phyloP scores from a whole-genome alignment of 108 stramenopile genomes.

The Schizochytrium sp. region DNA sequence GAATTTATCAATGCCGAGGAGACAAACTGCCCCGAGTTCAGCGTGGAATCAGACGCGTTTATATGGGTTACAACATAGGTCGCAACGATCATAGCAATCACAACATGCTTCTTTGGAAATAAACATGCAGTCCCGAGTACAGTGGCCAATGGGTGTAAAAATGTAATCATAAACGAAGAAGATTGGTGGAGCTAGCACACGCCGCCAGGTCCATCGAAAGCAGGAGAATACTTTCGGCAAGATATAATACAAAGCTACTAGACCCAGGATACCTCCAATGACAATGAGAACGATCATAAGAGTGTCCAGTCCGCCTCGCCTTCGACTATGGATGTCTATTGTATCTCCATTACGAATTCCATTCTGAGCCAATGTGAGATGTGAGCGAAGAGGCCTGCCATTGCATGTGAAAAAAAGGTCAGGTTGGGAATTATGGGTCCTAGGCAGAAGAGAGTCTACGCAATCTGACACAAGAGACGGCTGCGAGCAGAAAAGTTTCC shows the following conservation, averaged over 20 bases:
- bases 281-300: constrained; percentile 8
- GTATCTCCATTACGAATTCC: constrained; percentile 15
- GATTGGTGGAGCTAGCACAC: constrained; percentile 44
- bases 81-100: constrained; percentile 41
- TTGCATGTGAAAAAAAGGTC: constrained; percentile 42
- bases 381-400: constrained; percentile 22
- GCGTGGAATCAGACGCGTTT: neutral
- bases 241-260: constrained; percentile 6
- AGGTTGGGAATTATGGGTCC: no score
- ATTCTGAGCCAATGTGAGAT: neutral
- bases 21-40: neutral
- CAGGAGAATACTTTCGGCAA: constrained; percentile 29
- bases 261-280: neutral
- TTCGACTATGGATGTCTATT: neutral
- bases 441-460: no score
- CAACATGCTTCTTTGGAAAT: constrained; percentile 33
- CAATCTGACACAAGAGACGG: no score
- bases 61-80: constrained; percentile 48
- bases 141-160: constrained; percentile 32
- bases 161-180: constrained; percentile 44
- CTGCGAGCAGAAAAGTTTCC: no score
- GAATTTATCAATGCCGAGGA: neutral
- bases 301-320: constrained; percentile 36
- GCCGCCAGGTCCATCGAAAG: constrained; percentile 42
- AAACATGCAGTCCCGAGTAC: constrained; percentile 28